Base-by-base conservation (phyloP, 164 flowering plant species). In the Aristolochia californica region DNA sequence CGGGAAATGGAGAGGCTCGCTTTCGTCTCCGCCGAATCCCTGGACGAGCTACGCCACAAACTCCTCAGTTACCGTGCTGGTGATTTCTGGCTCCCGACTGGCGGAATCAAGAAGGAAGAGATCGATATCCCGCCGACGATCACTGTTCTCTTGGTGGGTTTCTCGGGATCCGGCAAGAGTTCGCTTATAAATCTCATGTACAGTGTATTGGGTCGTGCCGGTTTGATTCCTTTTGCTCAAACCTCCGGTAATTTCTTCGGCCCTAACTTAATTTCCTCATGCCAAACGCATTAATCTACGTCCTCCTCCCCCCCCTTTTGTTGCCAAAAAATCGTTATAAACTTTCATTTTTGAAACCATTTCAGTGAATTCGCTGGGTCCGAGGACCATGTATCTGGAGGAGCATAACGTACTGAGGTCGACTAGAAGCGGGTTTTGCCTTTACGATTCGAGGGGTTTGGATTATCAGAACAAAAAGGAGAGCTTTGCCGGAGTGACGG, bases 321-420 rank as follows among this genome's bases (percentile, higher is more conserved):
- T n/a, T n/a, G n/a, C n/a, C n/a, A n/a, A n/a, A n/a, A n/a, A n/a
- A n/a, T n/a, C n/a, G n/a, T n/a, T n/a, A n/a, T n/a, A n/a, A n/a
- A n/a, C n/a, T n/a, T n/a, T n/a, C n/a, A n/a, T n/a, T 5, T 20
- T n/a, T n/a, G 51, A 9, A 18, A 50, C 54, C 14, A 23, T 5
- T 58, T 20, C 56, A 77, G 82, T 69, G 60, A 66, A 58, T 18
- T 62, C 74, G 30, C 66, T 74, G 11, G 66, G 69, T 2, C 64
- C 65, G 43, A 78, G 78, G 1, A 83, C 83, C 0, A 65, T 74
- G 80, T 70, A 58, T 25, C 52, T 85, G 78, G 85, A 88, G 66
- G 96, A 82, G 59, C 93, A 85, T 73, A 85, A 88, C 43, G 88
- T 85, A 5, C n/a, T 82, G 70, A 76, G 96, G 54, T 85, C 91